Percentiles rank a stretch among this genome's conserved stretches.
Evolutionary conservation across 2,329 filamentous ascomycete species (phyloP).

Genomic region (Phaeosphaeria sp.): DNA sequence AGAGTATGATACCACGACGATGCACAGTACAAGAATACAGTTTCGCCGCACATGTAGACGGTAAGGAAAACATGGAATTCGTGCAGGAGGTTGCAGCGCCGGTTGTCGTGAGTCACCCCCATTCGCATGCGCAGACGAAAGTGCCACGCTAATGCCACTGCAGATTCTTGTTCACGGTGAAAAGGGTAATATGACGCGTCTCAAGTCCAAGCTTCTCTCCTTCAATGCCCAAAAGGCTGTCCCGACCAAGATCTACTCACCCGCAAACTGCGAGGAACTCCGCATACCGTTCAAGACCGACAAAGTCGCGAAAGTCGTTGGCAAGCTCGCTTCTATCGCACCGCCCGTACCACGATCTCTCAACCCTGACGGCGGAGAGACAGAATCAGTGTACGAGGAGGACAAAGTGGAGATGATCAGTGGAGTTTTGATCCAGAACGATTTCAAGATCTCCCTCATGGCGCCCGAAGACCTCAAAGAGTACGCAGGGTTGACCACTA

Average conservation of each 20-base stretch:
- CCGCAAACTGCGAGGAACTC: slow-evolving; percentile 92
- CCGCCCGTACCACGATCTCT: slow-evolving; percentile 61
- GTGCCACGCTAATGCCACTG: slow-evolving; percentile 6
- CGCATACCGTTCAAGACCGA: slow-evolving; percentile 94
- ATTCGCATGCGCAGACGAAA: neutral
- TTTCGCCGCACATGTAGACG: slow-evolving; percentile 96
- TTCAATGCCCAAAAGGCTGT: slow-evolving; percentile 80
- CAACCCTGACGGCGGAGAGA: slow-evolving; percentile 39
- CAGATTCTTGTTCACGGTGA: slow-evolving; percentile 97
- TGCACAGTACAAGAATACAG: slow-evolving; percentile 95
- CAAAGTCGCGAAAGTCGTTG: slow-evolving; percentile 95
- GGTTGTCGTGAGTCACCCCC: slow-evolving; percentile 76
- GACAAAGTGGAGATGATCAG: slow-evolving; percentile 68
- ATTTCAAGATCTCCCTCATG: slow-evolving; percentile 97
- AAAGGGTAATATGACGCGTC: slow-evolving; percentile 95
- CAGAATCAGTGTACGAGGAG: slow-evolving; percentile 24
- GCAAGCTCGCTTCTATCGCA: slow-evolving; percentile 82
- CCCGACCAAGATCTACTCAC: slow-evolving; percentile 91
- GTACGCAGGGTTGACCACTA: slow-evolving; percentile 96
- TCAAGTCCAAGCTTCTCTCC: slow-evolving; percentile 94
- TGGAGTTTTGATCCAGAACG: slow-evolving; percentile 94
- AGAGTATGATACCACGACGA: slow-evolving; percentile 86
- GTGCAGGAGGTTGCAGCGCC: slow-evolving; percentile 93
- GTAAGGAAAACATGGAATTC: slow-evolving; percentile 93
- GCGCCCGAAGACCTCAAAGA: slow-evolving; percentile 94